A percentile compares a stretch with the other conserved stretches of the same genome.
Evolutionary conservation across 768 basidiomycete genomes (phyloP).

Genomic region (Pleurotus ostreatus): DNA sequence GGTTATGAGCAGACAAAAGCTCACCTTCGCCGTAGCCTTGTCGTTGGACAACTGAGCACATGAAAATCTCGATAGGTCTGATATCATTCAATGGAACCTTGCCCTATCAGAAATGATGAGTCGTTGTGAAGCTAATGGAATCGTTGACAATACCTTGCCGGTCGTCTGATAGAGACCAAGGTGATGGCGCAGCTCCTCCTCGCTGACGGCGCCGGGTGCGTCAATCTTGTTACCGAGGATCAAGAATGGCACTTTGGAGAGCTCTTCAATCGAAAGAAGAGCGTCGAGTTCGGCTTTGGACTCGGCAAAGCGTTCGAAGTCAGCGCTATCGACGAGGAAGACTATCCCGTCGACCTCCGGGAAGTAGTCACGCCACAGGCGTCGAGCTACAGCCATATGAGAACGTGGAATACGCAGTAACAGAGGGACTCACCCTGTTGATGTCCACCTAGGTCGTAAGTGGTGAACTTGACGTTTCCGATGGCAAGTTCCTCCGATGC

Average conservation of each 20-base stretch:
- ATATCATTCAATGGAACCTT: constrained; percentile 97
- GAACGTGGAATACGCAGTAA: neutral
- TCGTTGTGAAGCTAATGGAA: neutral
- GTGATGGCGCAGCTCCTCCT: constrained; percentile 94
- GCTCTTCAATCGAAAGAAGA: constrained; percentile 91
- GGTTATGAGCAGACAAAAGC: constrained; percentile 12
- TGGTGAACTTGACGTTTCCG: constrained; percentile 98
- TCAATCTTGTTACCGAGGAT: constrained; percentile 99
- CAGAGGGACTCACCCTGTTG: constrained; percentile 66
- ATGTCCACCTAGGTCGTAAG: constrained; percentile 97
- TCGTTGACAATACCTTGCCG: constrained; percentile 69
- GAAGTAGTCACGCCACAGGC: constrained; percentile 99
- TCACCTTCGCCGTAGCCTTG: constrained; percentile 96
- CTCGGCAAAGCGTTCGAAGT: constrained; percentile 94
- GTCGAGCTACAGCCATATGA: constrained; percentile 57
- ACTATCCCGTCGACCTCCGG: constrained; percentile 99
- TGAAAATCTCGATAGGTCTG: constrained; percentile 98
- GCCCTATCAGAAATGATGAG: constrained; percentile 49
- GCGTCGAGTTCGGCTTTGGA: constrained; percentile 97
- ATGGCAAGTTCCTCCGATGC: constrained; percentile 99
- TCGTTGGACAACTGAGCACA: constrained; percentile 99
- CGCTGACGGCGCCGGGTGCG: constrained; percentile 94
- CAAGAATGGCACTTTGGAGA: constrained; percentile 95
- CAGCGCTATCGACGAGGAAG: constrained; percentile 96
- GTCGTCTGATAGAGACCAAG: constrained; percentile 99